phyloP scores from a whole-genome alignment of 148 eudicot genomes.

The Linanthus parryae region DNA sequence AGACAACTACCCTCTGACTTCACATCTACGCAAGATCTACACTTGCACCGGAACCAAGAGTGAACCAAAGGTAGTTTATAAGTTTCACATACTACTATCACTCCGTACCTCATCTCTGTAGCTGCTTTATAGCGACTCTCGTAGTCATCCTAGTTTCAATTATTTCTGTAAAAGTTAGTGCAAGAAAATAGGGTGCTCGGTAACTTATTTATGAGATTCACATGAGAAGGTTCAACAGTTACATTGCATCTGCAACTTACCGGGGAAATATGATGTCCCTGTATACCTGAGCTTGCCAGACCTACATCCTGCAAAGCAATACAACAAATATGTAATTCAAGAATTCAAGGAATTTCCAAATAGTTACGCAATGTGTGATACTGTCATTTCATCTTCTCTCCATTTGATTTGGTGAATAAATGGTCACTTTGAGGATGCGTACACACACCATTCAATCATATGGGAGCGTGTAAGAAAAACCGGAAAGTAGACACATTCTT shows the following conservation, averaged over 20 bases:
- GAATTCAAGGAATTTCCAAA: too few species aligned
- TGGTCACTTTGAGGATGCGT: not conserved
- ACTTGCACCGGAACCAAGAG: not conserved
- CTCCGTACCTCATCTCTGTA: not conserved
- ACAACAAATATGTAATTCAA: too few species aligned
- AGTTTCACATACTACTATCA: not conserved
- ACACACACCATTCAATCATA: too few species aligned
- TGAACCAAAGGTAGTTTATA: not conserved
- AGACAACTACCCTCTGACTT: not conserved
- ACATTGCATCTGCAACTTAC: not conserved
- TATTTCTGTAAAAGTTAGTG: not conserved
- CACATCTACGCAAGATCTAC: not conserved
- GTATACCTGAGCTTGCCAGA: too few species aligned
- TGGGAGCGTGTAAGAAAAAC: too few species aligned
- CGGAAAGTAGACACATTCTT: not conserved
- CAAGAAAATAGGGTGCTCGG: not conserved
- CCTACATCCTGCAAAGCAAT: not conserved
- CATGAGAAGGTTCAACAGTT: not conserved
- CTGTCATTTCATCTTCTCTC: too few species aligned
- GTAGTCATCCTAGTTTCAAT: not conserved
- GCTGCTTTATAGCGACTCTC: not conserved
- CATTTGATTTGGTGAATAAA: too few species aligned
- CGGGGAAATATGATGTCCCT: not conserved
- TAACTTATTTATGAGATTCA: not conserved
- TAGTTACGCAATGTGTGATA: too few species aligned